These are phyloP conservation scores for Karstenula rhodostoma DNA, from an alignment of 2,329 filamentous ascomycete genomes.

Conservation along the genomic window DNA sequence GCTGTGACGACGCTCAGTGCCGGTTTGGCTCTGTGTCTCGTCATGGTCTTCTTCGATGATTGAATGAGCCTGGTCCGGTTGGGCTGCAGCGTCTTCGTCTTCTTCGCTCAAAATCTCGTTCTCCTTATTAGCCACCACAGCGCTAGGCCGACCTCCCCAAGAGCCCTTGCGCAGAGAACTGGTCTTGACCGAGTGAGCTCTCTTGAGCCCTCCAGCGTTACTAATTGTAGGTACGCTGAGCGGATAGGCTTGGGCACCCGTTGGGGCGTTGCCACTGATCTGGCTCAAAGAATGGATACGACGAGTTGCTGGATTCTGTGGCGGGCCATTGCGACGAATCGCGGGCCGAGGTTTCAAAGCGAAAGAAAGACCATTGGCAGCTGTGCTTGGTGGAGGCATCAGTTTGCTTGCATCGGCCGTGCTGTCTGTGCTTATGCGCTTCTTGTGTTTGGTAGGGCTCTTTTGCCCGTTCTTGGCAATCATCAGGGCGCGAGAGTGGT, in stretches of 20 bases:
- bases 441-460: conserved; percentile 46
- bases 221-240: conserved; percentile 36
- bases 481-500: conserved; percentile 91
- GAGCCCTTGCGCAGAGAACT: conserved; percentile 46
- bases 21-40: conserved; percentile 45
- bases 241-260: conserved; percentile 51
- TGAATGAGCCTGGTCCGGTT: conserved; percentile 27
- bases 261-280: conserved; percentile 77
- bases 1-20: conserved; percentile 52
- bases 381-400: conserved; percentile 45
- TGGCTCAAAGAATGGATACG: conserved; percentile 91
- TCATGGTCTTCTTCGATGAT: conserved; percentile 40
- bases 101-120: conserved; percentile 57
- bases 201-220: conserved; percentile 62
- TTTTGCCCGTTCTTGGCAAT: conserved; percentile 68
- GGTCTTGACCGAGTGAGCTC: conserved; percentile 52
- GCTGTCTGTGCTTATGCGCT: conserved; percentile 42
- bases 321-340: conserved; percentile 50
- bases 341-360: conserved; percentile 60
- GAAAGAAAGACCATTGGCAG: conserved; percentile 50
- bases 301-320: conserved; percentile 58
- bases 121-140: conserved; percentile 54
- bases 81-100: conserved; percentile 47
- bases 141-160: conserved; percentile 45
- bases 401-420: conserved; percentile 46